A percentile compares a stretch with the other conserved stretches of the same genome.
Conservation (phyloP, 2,329 filamentous ascomycete species). For the Daldinia sp. region DNA sequence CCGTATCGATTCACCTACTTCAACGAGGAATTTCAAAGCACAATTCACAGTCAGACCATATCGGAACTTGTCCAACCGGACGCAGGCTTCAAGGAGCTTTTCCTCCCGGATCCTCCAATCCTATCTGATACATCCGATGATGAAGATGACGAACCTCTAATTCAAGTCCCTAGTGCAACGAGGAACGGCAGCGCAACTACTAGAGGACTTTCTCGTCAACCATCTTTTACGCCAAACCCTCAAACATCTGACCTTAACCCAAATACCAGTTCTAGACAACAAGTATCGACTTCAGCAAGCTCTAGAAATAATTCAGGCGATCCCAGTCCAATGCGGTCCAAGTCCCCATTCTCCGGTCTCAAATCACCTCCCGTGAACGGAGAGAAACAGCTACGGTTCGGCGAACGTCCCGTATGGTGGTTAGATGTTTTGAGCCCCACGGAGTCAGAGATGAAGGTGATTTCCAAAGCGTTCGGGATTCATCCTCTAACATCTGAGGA, state of each 20-base stretch:
- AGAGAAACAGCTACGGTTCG: constrained; percentile 63
- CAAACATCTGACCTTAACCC: constrained; percentile 34
- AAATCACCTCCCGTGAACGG: constrained; percentile 47
- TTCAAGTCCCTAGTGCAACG: constrained; percentile 46
- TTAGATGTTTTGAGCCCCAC: constrained; percentile 92
- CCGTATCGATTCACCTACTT: constrained; percentile 99
- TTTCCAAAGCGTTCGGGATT: constrained; percentile 93
- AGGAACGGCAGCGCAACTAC: constrained; percentile 56
- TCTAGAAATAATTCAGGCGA: constrained; percentile 43
- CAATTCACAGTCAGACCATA: constrained; percentile 95
- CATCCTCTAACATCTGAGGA: constrained; percentile 96
- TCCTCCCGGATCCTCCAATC: constrained; percentile 85
- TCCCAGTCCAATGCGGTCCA: constrained; percentile 42
- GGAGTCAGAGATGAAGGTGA: constrained; percentile 93
- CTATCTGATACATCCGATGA: constrained; percentile 79
- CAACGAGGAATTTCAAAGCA: constrained; percentile 96
- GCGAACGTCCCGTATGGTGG: constrained; percentile 95
- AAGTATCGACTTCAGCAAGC: constrained; percentile 30
- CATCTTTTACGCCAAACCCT: constrained; percentile 55
- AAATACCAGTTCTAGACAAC: constrained; percentile 35
- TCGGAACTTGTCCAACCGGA: constrained; percentile 91
- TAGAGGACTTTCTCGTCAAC: constrained; percentile 60
- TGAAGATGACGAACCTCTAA: constrained; percentile 65
- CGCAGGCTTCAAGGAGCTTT: constrained; percentile 85
- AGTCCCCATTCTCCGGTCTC: constrained; percentile 41